phyloP scores from a whole-genome alignment of 148 eudicot genomes.

The Heliosperma pusillum region DNA sequence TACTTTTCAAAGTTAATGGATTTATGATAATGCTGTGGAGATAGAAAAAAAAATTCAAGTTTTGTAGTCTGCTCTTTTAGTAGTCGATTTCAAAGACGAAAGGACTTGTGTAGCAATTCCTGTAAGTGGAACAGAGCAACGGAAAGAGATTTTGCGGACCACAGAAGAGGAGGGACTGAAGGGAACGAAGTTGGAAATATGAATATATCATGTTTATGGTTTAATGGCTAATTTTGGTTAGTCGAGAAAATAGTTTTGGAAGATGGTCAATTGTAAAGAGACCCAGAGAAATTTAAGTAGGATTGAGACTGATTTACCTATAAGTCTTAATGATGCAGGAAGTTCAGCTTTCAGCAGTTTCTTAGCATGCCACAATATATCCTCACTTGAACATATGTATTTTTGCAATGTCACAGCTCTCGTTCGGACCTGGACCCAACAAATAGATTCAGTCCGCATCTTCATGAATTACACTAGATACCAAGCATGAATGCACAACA shows the following conservation, averaged over 20 bases:
- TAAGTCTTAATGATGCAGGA: slow-evolving; percentile 76
- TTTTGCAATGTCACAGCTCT: slow-evolving; percentile 75
- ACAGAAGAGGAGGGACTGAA: too few species aligned
- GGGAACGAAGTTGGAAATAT: not conserved
- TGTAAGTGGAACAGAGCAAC: not conserved
- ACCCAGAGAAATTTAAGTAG: not conserved
- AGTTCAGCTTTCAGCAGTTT: slow-evolving; percentile 91
- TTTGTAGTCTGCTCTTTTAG: not conserved
- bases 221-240: not conserved
- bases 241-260: not conserved
- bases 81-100: not conserved
- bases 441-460: not conserved
- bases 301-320: slow-evolving; percentile 39
- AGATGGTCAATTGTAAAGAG: not conserved
- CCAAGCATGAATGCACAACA: slow-evolving; percentile 1
- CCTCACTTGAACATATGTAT: slow-evolving; percentile 62
- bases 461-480: slow-evolving; percentile 8
- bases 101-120: not conserved
- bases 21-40: too few species aligned
- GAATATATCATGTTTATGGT: not conserved
- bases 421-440: slow-evolving; percentile 56
- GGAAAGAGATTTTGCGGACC: not conserved
- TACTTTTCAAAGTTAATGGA: too few species aligned
- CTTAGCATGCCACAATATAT: slow-evolving; percentile 72
- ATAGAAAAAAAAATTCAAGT: too few species aligned